Evolutionary conservation across 2,329 filamentous ascomycete species (phyloP).

Genomic region (Hirsutella thompsonii): DNA sequence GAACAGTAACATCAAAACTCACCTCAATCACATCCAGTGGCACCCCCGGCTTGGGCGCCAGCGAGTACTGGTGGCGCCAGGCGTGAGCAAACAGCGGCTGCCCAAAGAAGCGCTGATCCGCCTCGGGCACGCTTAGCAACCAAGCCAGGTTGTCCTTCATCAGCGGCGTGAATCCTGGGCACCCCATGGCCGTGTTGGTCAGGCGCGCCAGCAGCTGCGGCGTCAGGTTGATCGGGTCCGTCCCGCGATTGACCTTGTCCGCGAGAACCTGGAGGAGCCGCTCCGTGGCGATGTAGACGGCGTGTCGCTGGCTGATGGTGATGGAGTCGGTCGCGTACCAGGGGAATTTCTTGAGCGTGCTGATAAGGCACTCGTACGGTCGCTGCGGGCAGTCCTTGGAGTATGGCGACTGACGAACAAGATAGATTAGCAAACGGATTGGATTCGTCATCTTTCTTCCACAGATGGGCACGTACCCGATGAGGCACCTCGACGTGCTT

Average conservation of each 20-base stretch:
- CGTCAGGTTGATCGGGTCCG: slow-evolving; percentile 33
- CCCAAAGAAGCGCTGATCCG: slow-evolving; percentile 24
- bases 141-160: slow-evolving; percentile 47
- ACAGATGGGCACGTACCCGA: slow-evolving; percentile 34
- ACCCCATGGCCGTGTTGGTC: slow-evolving; percentile 37
- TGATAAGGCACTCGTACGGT: slow-evolving; percentile 53
- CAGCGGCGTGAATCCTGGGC: slow-evolving; percentile 46
- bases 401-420: slow-evolving; percentile 42
- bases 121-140: slow-evolving; percentile 22
- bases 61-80: slow-evolving; percentile 40
- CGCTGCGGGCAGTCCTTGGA: slow-evolving; percentile 49
- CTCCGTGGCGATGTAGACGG: slow-evolving; percentile 36
- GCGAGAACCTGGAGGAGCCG: slow-evolving; percentile 34
- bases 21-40: slow-evolving; percentile 44
- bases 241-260: slow-evolving; percentile 24
- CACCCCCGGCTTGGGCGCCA: slow-evolving; percentile 33
- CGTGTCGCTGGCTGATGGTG: slow-evolving; percentile 42
- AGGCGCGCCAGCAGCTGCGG: slow-evolving; percentile 39
- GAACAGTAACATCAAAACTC: slow-evolving; percentile 16
- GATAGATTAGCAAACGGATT: slow-evolving; percentile 4
- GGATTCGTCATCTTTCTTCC: too few species aligned
- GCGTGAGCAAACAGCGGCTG: slow-evolving; percentile 32
- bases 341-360: slow-evolving; percentile 48
- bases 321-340: slow-evolving; percentile 46
- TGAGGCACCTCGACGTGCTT: slow-evolving; percentile 50